Evolutionary conservation across 1,284 basidiomycete species (phyloP).

Genomic region (Thelephora terrestris): DNA sequence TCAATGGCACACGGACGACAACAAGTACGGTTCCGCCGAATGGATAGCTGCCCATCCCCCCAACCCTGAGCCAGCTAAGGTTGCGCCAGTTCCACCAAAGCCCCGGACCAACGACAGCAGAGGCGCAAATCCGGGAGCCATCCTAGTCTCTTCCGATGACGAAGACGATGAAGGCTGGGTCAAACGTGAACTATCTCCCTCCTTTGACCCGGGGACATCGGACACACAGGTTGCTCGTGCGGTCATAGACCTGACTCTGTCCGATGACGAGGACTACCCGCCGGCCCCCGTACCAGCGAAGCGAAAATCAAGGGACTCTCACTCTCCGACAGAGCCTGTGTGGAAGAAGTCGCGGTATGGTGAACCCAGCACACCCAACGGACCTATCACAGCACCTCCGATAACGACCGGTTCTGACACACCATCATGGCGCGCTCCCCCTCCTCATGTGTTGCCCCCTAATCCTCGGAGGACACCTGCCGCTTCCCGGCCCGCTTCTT

Average conservation of each 20-base stretch:
- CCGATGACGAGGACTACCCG: slow-evolving; percentile 51
- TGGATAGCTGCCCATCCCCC: slow-evolving; percentile 54
- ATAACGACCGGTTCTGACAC: neutral
- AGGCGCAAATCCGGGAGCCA: slow-evolving; percentile 35
- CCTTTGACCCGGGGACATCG: slow-evolving; percentile 34
- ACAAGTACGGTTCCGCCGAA: slow-evolving; percentile 64
- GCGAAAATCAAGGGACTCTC: slow-evolving; percentile 42
- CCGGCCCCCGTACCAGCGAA: slow-evolving; percentile 10
- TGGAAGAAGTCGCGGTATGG: slow-evolving; percentile 52
- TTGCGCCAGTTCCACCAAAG: too few relatives aligned
- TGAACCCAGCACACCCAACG: neutral
- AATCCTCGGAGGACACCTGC: too few relatives aligned
- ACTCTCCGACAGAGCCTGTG: slow-evolving; percentile 48
- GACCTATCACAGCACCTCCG: neutral
- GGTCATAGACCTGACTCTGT: slow-evolving; percentile 71
- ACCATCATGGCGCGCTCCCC: too few relatives aligned
- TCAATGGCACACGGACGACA: slow-evolving; percentile 89
- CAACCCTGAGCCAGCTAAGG: slow-evolving; percentile 16
- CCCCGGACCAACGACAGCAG: slow-evolving; percentile 26
- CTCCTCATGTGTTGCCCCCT: too few relatives aligned
- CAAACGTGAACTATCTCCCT: slow-evolving; percentile 60
- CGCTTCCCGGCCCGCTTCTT: too few relatives aligned
- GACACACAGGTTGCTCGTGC: slow-evolving; percentile 26
- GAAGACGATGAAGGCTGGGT: slow-evolving; percentile 64
- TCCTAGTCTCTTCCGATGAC: slow-evolving; percentile 69